A percentile compares a stretch with the other conserved stretches of the same genome.
Evolutionary conservation across 768 basidiomycete species (phyloP).

Genomic region (Dacryopinax spathularia): DNA sequence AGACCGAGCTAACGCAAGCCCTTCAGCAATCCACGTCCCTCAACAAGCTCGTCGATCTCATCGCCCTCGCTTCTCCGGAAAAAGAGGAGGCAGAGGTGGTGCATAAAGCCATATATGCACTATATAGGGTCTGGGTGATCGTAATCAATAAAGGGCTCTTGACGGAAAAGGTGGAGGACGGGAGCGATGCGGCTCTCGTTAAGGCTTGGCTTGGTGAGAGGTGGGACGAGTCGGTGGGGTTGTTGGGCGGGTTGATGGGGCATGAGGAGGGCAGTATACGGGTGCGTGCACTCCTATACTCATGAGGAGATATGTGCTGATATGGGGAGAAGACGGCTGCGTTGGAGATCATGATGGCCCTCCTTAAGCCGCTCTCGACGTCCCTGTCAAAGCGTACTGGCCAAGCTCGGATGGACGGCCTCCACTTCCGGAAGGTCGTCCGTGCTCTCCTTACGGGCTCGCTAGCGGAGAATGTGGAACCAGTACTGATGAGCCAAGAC

Average conservation of each 20-base stretch:
- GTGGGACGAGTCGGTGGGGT: conserved; percentile 52
- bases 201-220: conserved; percentile 69
- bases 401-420: conserved; percentile 52
- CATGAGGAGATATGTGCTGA: not conserved
- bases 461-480: conserved; percentile 27
- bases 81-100: conserved; percentile 40
- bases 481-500: conserved; percentile 24
- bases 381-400: conserved; percentile 22
- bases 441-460: conserved; percentile 34
- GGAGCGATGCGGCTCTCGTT: conserved; percentile 44
- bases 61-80: conserved; percentile 37
- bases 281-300: conserved; percentile 33
- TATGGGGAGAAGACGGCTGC: conserved; percentile 41
- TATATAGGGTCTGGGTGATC: conserved; percentile 62
- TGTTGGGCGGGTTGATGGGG: conserved; percentile 54
- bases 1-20: conserved; percentile 41
- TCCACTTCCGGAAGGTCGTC: conserved; percentile 52
- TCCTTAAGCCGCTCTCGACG: conserved; percentile 62
- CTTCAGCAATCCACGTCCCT: conserved; percentile 45
- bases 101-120: conserved; percentile 65
- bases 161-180: conserved; percentile 33
- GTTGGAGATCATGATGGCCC: conserved; percentile 58
- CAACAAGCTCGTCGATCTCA: conserved; percentile 61
- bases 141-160: conserved; percentile 48
- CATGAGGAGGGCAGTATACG: conserved; percentile 62